Percentiles rank a stretch among this genome's conserved stretches.
Conservation (phyloP, 176 grass and related monocot species). For the Musa troglodytarum region DNA sequence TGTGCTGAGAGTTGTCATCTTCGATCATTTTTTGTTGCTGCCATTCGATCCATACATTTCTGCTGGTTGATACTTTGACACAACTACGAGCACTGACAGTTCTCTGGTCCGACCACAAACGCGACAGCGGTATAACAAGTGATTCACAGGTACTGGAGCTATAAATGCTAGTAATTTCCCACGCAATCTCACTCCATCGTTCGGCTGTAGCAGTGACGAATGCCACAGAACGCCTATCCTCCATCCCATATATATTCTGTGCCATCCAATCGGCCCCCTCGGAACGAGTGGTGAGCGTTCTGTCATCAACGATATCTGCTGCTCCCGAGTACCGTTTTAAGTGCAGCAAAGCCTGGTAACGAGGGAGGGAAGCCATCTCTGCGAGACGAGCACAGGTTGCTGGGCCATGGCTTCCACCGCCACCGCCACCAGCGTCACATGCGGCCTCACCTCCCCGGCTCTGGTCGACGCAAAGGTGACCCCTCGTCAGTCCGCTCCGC, state of each 20-base stretch:
- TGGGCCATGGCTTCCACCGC: conserved; percentile 28
- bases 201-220: neutral
- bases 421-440: conserved; percentile 33
- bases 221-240: neutral
- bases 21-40: too few relatives aligned
- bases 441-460: conserved; percentile 19
- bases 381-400: neutral
- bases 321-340: neutral
- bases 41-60: too few relatives aligned
- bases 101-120: too few relatives aligned
- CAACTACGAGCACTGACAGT: too few relatives aligned
- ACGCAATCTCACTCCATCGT: neutral
- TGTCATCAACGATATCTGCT: conserved; percentile 6
- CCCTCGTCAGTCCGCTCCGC: conserved; percentile 24
- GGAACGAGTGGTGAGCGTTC: conserved; percentile 32
- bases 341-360: neutral
- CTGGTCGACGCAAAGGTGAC: conserved; percentile 28
- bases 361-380: too few relatives aligned
- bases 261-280: conserved; percentile 10
- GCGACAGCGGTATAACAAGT: too few relatives aligned
- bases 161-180: neutral
- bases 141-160: neutral
- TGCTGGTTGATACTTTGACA: too few relatives aligned
- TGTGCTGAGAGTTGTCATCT: too few relatives aligned
- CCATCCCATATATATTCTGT: neutral